Conservation (phyloP, 352 stramenopile genomes). For the Saprolegnia parasitica region DNA sequence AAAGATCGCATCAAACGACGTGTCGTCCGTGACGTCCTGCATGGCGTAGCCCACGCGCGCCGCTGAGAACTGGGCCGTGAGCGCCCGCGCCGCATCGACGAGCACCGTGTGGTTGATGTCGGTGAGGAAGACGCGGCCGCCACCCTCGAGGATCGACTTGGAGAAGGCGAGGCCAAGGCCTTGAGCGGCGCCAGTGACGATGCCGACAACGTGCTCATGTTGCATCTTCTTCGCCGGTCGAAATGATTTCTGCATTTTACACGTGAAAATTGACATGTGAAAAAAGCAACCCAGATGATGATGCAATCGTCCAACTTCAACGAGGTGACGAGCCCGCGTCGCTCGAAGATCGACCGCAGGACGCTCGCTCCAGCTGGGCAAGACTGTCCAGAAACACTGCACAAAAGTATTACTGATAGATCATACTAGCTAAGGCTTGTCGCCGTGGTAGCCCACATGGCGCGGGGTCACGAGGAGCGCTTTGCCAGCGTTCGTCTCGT, state of each 20-base stretch:
- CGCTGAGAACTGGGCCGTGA: conserved; percentile 47
- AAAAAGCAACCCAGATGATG: too few species aligned
- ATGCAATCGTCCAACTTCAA: too few species aligned
- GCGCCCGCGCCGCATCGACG: conserved; percentile 49
- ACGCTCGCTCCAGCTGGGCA: too few species aligned
- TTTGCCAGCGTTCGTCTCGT: conserved; percentile 2
- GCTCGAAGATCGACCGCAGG: too few species aligned
- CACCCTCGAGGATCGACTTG: conserved; percentile 43
- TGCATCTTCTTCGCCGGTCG: conserved; percentile 38
- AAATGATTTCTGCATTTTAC: too few species aligned
- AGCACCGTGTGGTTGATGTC: conserved; percentile 65
- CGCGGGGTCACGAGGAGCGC: not conserved
- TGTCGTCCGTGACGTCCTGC: conserved; percentile 65
- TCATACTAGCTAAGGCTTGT: not conserved
- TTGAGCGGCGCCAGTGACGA: conserved; percentile 61
- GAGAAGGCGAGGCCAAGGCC: conserved; percentile 68
- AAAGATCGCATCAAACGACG: conserved; percentile 57
- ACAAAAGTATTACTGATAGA: not conserved
- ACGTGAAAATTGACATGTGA: too few species aligned
- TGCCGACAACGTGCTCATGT: conserved; percentile 50
- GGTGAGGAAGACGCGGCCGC: conserved; percentile 69
- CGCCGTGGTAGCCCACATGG: not conserved
- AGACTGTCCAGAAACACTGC: too few species aligned
- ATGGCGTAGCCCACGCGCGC: conserved; percentile 55
- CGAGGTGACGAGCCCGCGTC: too few species aligned